A percentile compares a stretch with the other conserved stretches of the same genome.
These are phyloP conservation scores for Sporothrix mexicana DNA, from an alignment of 2,329 filamentous ascomycete genomes.

Conservation along the genomic window DNA sequence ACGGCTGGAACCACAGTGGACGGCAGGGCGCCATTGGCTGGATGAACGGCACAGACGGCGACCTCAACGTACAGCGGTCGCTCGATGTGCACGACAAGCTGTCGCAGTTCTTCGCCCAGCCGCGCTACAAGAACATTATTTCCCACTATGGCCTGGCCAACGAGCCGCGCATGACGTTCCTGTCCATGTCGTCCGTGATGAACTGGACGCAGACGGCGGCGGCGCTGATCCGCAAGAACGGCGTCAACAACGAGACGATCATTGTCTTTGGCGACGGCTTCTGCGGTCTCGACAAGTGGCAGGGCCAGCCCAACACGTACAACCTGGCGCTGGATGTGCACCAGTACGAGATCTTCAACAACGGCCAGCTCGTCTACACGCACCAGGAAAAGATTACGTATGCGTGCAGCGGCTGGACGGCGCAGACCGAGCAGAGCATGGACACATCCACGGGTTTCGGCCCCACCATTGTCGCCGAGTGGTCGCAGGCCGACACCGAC, in stretches of 20 bases:
- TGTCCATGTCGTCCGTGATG: slow-evolving; percentile 71
- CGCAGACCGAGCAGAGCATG: slow-evolving; percentile 75
- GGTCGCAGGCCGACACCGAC: slow-evolving; percentile 97
- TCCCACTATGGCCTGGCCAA: slow-evolving; percentile 94
- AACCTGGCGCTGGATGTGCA: slow-evolving; percentile 91
- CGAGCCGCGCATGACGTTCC: slow-evolving; percentile 84
- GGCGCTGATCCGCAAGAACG: slow-evolving; percentile 74
- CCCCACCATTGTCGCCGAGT: slow-evolving; percentile 93
- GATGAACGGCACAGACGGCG: slow-evolving; percentile 88
- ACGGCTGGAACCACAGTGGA: slow-evolving; percentile 97
- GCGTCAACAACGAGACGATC: slow-evolving; percentile 65
- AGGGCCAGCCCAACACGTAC: slow-evolving; percentile 75
- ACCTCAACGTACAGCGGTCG: slow-evolving; percentile 77
- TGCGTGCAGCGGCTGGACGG: slow-evolving; percentile 84
- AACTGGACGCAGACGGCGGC: slow-evolving; percentile 80
- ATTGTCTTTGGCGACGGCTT: slow-evolving; percentile 95
- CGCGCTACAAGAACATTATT: slow-evolving; percentile 89
- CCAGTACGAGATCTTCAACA: slow-evolving; percentile 98
- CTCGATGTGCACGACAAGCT: slow-evolving; percentile 87
- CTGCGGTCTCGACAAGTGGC: slow-evolving; percentile 88
- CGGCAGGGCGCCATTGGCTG: slow-evolving; percentile 80
- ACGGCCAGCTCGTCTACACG: slow-evolving; percentile 78
- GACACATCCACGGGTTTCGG: slow-evolving; percentile 81
- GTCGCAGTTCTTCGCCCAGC: slow-evolving; percentile 90
- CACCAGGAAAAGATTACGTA: slow-evolving; percentile 86